These are phyloP conservation scores for Ascochyta clinopodiicola DNA, from an alignment of 2,329 filamentous ascomycete genomes.

Conservation along the genomic window DNA sequence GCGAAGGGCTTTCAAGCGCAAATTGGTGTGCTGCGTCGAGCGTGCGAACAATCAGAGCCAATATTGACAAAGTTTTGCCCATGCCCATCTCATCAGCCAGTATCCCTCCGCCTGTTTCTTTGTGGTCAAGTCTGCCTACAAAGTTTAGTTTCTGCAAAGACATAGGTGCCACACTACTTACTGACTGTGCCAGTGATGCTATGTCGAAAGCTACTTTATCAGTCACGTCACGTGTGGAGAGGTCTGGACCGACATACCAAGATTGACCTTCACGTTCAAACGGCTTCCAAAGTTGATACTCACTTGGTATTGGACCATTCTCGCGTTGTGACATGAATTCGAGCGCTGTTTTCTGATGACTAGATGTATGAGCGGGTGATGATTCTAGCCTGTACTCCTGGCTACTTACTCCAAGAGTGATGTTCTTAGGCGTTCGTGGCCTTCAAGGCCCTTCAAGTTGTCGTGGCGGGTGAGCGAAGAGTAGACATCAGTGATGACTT, in stretches of 20 bases:
- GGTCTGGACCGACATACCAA: slow-evolving; percentile 19
- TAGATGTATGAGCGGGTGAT: not conserved
- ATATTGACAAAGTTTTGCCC: slow-evolving; percentile 63
- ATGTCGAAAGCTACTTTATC: slow-evolving; percentile 45
- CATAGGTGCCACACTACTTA: not conserved
- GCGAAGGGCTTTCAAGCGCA: slow-evolving; percentile 25
- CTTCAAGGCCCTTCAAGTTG: slow-evolving; percentile 27
- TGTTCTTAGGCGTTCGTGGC: slow-evolving; percentile 30
- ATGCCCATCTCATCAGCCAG: slow-evolving; percentile 68
- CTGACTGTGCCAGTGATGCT: slow-evolving; percentile 48
- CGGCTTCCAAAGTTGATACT: slow-evolving; percentile 38
- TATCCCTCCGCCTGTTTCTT: slow-evolving; percentile 54
- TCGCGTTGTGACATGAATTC: slow-evolving; percentile 41
- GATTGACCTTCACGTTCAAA: slow-evolving; percentile 24
- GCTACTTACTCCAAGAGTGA: slow-evolving; percentile 17
- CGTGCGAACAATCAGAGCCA: slow-evolving; percentile 57
- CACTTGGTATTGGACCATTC: slow-evolving; percentile 37
- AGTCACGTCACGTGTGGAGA: not conserved
- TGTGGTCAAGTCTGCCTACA: slow-evolving; percentile 13
- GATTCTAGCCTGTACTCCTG: not conserved
- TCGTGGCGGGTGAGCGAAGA: slow-evolving; percentile 29
- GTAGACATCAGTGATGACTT: slow-evolving; percentile 27
- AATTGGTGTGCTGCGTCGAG: slow-evolving; percentile 48
- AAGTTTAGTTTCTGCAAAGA: not conserved
- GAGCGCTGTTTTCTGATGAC: slow-evolving; percentile 38